Evolutionary conservation across 768 basidiomycete species (phyloP), one percentile per base, ranked within the genome.

Genomic region (Hericium rajendrae): DNA sequence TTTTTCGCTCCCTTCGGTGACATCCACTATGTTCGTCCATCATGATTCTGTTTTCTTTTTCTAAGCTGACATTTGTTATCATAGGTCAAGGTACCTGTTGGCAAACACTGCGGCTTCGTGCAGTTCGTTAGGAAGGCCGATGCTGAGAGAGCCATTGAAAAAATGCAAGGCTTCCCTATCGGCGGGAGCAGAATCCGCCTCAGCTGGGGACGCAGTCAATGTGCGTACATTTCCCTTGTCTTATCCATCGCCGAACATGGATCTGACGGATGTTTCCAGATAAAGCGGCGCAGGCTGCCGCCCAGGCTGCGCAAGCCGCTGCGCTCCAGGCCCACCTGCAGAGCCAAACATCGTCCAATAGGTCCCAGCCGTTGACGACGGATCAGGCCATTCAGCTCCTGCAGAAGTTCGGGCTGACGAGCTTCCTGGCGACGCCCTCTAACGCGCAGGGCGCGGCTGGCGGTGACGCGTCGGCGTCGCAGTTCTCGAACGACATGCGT

Each of bases 141-240:
- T 70, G 94, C 94, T 11, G 92, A 94, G 70, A 78, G 82, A 39
- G 92, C 93, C 9, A 97, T 97, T 59, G 89, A 93, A 72, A 92
- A 91, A 72, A 94, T 95, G 93, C 93, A 95, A 74, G 93, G 92
- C 24, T 95, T 94, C 68, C 91, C 92, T 4, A 86, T 97, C 62
- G 92, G 91, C 38, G 94, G 94, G 15, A 92, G 91, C 61, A 78
- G 90, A 65, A 93, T 97, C 62, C 80, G 94, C 38, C 72, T 95
- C 61, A 91, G 89, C 66, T 97, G 94, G 94, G 94, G 94, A 43
- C 78, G 93, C 50, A 91, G 88, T 71, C 92, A 94, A 80, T 92
- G 91, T 92, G 57, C 48, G 83, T 76, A 16, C 26, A 22, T n/a
- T 46, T 57, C 26, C 39, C 2, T 48, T 13, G 4, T 18, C 5